Evolutionary conservation across 1,284 basidiomycete species (phyloP), one percentile per base, ranked within the genome.

Genomic region (Earliella scabrosa): DNA sequence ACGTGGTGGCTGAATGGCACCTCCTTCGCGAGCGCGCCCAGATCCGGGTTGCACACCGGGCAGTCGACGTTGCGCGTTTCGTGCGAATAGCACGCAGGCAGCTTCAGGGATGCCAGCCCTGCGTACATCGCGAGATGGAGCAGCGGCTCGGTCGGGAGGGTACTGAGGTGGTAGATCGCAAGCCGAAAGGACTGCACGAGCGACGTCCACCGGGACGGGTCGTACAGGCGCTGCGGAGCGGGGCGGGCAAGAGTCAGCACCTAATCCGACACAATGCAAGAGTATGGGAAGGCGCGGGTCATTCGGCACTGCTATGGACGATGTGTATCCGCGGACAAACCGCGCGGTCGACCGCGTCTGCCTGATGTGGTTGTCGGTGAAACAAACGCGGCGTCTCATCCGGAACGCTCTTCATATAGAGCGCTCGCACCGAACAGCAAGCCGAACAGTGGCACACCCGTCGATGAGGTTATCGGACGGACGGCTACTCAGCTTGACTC

Each of bases 1-100:
- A 90, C 87, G 71, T 98, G 95, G 74, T 98, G 96, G 60, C 90
- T 93, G 73, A 87, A 90, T 0, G 97, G 97, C 0, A 98, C 93
- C 63, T 96, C 92, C 53, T 82, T 79, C 4, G 91, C 94, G 6
- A 99, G 82, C 50, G 82, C 78, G 20, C 88, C 87, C 16, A 98
- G 79, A 13, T 88, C 85, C 2, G 82, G 71, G 61, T 93, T 90
- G 73, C 97, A 99, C 4, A 93, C 88, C 0, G 97, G 97, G 71
- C 97, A 99, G 70, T 98, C 92, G 21, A 89, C 79, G 68, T 95
- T 95, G 67, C 86, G 86, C 1, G 83, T 81, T 10, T 69, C 68
- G 40, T 75, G 67, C 52, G 82, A 80, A 65, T 88, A 88, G 65
- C 85, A 95, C 8, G 87, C 83, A 0, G 93, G 92, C 3, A 95